These are phyloP conservation scores for Cryptococcus sp. DNA, from an alignment of 1,284 basidiomycete genomes.

Conservation along the genomic window DNA sequence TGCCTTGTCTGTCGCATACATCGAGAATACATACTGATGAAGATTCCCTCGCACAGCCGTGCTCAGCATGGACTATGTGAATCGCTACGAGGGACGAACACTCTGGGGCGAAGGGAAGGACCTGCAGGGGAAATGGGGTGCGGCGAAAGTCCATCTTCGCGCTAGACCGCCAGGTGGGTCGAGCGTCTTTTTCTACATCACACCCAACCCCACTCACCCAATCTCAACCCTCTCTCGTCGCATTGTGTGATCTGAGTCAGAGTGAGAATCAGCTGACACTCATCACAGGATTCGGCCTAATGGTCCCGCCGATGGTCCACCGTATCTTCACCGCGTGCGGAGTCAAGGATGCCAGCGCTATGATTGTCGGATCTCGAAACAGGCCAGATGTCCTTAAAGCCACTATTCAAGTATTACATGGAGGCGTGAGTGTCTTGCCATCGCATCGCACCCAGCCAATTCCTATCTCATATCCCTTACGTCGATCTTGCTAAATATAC, in stretches of 20 bases:
- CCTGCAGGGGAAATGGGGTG: constrained; percentile 78
- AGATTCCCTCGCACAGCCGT: constrained; percentile 28
- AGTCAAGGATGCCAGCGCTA: constrained; percentile 90
- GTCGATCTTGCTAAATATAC: too few species aligned
- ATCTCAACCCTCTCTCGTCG: not conserved
- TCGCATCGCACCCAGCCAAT: not conserved
- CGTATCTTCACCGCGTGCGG: constrained; percentile 85
- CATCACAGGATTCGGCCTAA: constrained; percentile 76
- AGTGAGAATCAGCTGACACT: not conserved
- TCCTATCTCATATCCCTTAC: not conserved
- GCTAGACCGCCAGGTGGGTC: constrained; percentile 71
- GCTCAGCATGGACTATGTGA: constrained; percentile 75
- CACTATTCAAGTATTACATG: constrained; percentile 51
- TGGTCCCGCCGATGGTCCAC: constrained; percentile 86
- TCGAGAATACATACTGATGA: not conserved
- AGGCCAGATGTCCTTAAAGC: constrained; percentile 63
- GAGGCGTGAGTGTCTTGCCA: constrained; percentile 37
- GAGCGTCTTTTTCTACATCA: not conserved
- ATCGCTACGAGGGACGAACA: constrained; percentile 85
- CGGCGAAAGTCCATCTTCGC: constrained; percentile 79
- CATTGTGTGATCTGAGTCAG: not conserved
- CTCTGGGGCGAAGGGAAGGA: constrained; percentile 68
- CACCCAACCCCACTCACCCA: not conserved
- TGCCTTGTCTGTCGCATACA: too few species aligned
- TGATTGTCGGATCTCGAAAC: constrained; percentile 91